Evolutionary conservation across 768 basidiomycete genomes (phyloP), one percentile per base, ranked within the genome.

Genomic region (Coprinellus aureogranulatus): DNA sequence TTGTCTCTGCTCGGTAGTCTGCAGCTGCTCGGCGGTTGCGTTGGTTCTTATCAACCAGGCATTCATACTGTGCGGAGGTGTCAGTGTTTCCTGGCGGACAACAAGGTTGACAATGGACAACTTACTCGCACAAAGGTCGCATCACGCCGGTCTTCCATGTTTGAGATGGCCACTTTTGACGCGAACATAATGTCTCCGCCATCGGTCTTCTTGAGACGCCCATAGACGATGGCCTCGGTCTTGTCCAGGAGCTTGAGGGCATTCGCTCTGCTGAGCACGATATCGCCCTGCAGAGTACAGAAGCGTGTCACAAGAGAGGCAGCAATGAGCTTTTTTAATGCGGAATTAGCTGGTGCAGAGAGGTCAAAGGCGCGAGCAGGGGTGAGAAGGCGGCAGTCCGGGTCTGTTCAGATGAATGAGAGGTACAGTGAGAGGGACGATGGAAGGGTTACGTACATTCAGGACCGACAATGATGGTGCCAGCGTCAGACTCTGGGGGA

Each of bases 121-220:
- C 55, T 48, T 28, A 56, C 55, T 20, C 55, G 16, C 20, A 56
- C 46, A 25, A 26, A 56, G 4, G 55, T 48, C 2, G 55, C 55
- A 39, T 56, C 55, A 20, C 55, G 44, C 10, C 46, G 40, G 34
- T 56, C 55, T n/a, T 34, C 31, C 14, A 22, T 28, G 4, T 20
- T 49, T 2, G 20, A 2, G 34, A 8, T 2, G 10, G 40, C 23
- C 4, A 49, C 27, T 8, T 47, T 46, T 5, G 55, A 47, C 14
- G 55, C 55, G 27, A 48, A 46, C 55, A 56, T 56, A 2, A 34
- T 48, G 26, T 56, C 55, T 9, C 55, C 55, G 8, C 41, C 16
- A 26, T 23, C 55, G 2, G 49, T 8, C 46, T 30, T n/a, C 20
- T 22, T 31, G 5, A 56, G 31, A 8, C 46, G 26, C 20, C 55